Evolutionary conservation across 1,139 yeast genomes (phyloP), one percentile per base, ranked within the genome.

Genomic region (Nadsonia commutata): DNA sequence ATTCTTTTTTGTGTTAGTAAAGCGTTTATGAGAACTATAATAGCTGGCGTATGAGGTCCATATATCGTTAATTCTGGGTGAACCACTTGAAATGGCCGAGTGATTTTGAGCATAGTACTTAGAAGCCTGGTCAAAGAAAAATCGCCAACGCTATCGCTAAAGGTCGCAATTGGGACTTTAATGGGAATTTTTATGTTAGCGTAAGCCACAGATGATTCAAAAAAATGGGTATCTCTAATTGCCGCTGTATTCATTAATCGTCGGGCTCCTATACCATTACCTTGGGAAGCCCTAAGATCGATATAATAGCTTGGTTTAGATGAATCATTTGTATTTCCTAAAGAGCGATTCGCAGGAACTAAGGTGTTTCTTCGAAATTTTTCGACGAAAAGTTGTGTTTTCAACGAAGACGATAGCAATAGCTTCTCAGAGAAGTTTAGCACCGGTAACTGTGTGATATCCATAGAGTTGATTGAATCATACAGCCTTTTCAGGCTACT

Each of bases 41-140:
- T 66, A 1, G 80, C 74, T 1, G 81, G 82, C 0, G 82, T 76
- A 43, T 66, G 69, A 13, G 71, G 57, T 0, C 81, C 81, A 56
- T 74, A 75, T 13, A 73, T 70, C 2, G 65, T 58, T 41, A 64
- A 53, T 45, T 69, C 65, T 39, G 66, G 59, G 50, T 66, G 57
- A 31, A 52, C 49, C 38, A 52, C 51, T 36, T 52, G 44, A 43
- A 52, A 47, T 37, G 53, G 50, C 20, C 43, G 45, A 20, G 48
- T 49, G 42, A 56, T 51, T 37, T 49, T 43, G 39, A 50, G 37
- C 42, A 55, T 47, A 39, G 55, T 48, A 23, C 57, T 46, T 41
- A 57, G 48, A 44, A 56, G 48, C 48, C 47, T 51, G 31, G 49
- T 56, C 45, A 52, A 48, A 19, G 56, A 50, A 42, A 56, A 59